A percentile compares a stretch with the other conserved stretches of the same genome.
Conservation (phyloP, 306 rosid genomes). For the Vachellia collinsii region DNA sequence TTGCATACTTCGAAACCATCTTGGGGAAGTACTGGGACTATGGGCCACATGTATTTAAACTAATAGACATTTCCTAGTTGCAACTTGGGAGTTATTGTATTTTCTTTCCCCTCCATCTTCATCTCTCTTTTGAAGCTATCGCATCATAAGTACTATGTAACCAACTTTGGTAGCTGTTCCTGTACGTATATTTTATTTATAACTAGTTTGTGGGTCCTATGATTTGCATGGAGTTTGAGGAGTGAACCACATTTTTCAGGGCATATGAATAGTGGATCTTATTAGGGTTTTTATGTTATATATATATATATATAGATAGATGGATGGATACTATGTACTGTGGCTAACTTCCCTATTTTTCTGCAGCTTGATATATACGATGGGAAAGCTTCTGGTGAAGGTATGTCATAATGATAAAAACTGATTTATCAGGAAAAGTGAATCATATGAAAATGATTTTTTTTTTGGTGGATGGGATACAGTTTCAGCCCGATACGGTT, state of each 20-base stretch:
- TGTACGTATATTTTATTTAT: not conserved
- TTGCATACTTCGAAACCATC: not conserved
- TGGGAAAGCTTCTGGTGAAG: constrained; percentile 85
- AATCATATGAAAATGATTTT: not conserved
- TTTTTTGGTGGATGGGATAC: not conserved
- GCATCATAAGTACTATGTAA: not conserved
- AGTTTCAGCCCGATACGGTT: not conserved
- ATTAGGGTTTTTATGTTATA: not conserved
- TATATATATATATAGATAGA: not conserved
- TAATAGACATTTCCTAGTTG: not conserved
- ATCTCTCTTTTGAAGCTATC: not conserved
- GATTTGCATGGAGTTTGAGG: not conserved
- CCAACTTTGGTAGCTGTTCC: not conserved
- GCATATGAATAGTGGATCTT: not conserved
- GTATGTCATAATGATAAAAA: constrained; percentile 47
- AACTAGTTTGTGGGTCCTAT: not conserved
- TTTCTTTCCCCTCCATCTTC: not conserved
- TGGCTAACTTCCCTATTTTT: constrained; percentile 30
- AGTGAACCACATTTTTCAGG: not conserved
- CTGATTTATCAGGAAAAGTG: not conserved
- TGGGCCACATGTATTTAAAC: not conserved
- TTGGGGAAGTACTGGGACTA: not conserved
- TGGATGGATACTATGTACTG: constrained; percentile 14
- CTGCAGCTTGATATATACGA: constrained; percentile 88
- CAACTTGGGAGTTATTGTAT: not conserved